phyloP scores from a whole-genome alignment of 2,329 filamentous ascomycete species.

The Conoideocrella luteorostrata region DNA sequence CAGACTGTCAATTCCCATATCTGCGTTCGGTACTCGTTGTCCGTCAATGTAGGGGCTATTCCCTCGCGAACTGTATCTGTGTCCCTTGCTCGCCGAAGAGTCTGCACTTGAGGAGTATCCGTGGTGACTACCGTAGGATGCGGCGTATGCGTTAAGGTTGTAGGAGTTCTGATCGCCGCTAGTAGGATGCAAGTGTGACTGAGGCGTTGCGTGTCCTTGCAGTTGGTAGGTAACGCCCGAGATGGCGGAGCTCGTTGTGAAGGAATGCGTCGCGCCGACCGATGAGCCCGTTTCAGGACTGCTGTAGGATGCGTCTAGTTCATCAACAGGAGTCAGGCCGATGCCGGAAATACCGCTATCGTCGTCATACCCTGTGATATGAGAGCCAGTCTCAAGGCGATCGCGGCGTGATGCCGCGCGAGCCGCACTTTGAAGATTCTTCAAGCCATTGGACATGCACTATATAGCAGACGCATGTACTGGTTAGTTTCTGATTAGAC shows the following conservation, averaged over 20 bases:
- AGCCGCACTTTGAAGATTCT: slow-evolving; percentile 67
- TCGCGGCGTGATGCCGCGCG: slow-evolving; percentile 61
- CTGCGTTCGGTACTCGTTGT: slow-evolving; percentile 46
- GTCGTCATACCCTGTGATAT: slow-evolving; percentile 51
- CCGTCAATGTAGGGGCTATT: slow-evolving; percentile 42
- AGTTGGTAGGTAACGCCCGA: slow-evolving; percentile 11
- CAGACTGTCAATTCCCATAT: slow-evolving; percentile 56
- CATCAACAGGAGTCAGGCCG: slow-evolving; percentile 52
- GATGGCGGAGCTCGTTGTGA: slow-evolving; percentile 27
- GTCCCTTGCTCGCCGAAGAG: slow-evolving; percentile 35
- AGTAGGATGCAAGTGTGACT: slow-evolving; percentile 8
- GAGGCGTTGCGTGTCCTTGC: neutral
- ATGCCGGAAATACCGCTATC: slow-evolving; percentile 64
- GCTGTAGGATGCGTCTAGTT: slow-evolving; percentile 51
- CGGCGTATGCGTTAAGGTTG: slow-evolving; percentile 19
- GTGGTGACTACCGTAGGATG: slow-evolving; percentile 23
- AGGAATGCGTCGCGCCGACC: slow-evolving; percentile 30
- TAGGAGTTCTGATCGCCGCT: slow-evolving; percentile 5
- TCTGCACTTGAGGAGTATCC: slow-evolving; percentile 51
- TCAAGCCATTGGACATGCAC: slow-evolving; percentile 80
- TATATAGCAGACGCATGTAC: slow-evolving; percentile 33
- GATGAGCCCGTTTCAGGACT: slow-evolving; percentile 45
- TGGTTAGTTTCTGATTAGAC: no score
- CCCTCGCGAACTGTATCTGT: slow-evolving; percentile 24
- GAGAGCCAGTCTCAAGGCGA: slow-evolving; percentile 42